Conservation (phyloP, 495 filamentous ascomycete genomes). For the Tuber aestivum region DNA sequence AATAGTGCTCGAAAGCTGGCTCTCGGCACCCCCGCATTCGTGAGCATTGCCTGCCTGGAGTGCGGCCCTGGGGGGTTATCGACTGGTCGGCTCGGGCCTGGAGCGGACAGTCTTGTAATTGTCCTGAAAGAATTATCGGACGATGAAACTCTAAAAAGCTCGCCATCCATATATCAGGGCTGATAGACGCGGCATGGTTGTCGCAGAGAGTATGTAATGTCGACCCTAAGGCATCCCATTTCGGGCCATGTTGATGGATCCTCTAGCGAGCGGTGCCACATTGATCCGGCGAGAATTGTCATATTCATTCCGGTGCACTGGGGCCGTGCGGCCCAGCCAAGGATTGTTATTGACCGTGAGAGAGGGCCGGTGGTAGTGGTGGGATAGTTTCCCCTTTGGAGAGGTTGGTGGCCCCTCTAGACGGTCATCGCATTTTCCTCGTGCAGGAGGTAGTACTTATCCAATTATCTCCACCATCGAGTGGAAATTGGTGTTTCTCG, state of each 20-base stretch:
- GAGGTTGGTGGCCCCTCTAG: conserved; percentile 34
- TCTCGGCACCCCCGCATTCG: no score
- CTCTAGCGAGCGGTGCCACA: background rate
- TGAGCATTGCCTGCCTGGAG: no score
- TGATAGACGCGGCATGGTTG: no score
- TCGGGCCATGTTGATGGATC: conserved; percentile 43
- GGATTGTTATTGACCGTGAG: conserved; percentile 40
- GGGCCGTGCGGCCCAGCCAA: conserved; percentile 38
- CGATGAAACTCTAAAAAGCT: no score
- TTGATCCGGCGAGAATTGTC: no score
- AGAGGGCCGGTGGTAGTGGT: conserved; percentile 24
- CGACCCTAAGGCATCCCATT: conserved; percentile 42
- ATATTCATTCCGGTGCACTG: background rate
- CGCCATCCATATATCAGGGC: no score
- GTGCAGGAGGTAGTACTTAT: conserved; percentile 28
- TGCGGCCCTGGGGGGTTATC: no score
- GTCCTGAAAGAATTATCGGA: no score
- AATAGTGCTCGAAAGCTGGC: no score
- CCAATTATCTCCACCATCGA: conserved; percentile 42
- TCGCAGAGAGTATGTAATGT: conserved; percentile 43
- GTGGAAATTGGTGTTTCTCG: conserved; percentile 45
- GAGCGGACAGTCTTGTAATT: no score
- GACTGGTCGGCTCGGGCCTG: no score
- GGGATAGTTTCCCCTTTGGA: conserved; percentile 42
- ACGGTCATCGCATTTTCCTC: conserved; percentile 37